These are phyloP conservation scores for Globisporangium recalcitrans DNA, from an alignment of 352 stramenopile species.

Conservation along the genomic window DNA sequence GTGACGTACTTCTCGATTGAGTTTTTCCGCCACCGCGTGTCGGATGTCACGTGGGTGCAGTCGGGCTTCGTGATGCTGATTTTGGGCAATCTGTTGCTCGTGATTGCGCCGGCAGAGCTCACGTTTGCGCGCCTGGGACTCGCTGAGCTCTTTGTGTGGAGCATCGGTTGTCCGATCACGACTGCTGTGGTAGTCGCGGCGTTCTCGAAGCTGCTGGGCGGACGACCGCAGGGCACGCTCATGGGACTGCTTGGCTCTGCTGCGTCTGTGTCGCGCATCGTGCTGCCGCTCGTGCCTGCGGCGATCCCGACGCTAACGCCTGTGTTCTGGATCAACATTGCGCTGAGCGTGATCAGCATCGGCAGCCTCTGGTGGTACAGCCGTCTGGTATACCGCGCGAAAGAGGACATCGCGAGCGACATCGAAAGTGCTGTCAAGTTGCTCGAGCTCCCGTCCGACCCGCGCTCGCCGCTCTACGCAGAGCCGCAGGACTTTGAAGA, in stretches of 20 bases:
- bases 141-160: conserved; percentile 74
- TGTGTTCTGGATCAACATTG: conserved; percentile 74
- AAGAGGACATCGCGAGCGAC: conserved; percentile 10
- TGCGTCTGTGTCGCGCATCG: conserved; percentile 66
- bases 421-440: conserved; percentile 13
- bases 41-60: conserved; percentile 69
- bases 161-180: conserved; percentile 72
- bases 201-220: conserved; percentile 74
- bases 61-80: conserved; percentile 61
- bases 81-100: conserved; percentile 50
- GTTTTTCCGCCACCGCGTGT: conserved; percentile 59
- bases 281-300: conserved; percentile 52
- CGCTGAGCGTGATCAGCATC: conserved; percentile 51
- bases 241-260: conserved; percentile 77
- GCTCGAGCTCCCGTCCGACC: conserved; percentile 2
- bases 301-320: conserved; percentile 60
- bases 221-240: conserved; percentile 67
- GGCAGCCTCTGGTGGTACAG: conserved; percentile 63
- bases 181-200: conserved; percentile 68
- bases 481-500: conserved; percentile 28
- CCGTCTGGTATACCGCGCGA: conserved; percentile 41
- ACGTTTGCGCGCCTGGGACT: conserved; percentile 48
- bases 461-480: conserved; percentile 9
- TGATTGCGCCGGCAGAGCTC: conserved; percentile 33
- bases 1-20: conserved; percentile 79